phyloP scores from a whole-genome alignment of 202 grass and related monocot species.

The Setaria italica region DNA sequence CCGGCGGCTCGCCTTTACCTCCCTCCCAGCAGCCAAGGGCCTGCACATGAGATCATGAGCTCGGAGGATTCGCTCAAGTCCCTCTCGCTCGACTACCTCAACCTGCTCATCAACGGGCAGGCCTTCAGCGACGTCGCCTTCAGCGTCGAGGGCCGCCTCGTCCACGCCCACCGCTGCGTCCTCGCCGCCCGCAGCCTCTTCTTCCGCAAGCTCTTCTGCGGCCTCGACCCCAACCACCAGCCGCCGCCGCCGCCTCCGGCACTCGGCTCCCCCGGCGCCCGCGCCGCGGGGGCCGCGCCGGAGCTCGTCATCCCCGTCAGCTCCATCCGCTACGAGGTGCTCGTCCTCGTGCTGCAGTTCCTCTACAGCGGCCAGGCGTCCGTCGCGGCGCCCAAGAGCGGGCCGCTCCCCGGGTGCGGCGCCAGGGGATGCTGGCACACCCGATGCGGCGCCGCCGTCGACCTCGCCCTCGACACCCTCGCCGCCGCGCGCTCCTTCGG shows the following conservation, averaged over 20 bases:
- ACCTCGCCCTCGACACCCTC: constrained; percentile 96
- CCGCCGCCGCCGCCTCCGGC: constrained; percentile 25
- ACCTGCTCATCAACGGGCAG: constrained; percentile 98
- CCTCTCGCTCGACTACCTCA: constrained; percentile 93
- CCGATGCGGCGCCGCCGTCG: constrained; percentile 91
- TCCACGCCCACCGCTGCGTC: constrained; percentile 97
- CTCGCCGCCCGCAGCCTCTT: constrained; percentile 90
- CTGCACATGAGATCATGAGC: constrained; percentile 62
- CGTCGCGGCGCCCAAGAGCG: constrained; percentile 86
- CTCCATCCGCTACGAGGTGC: constrained; percentile 96
- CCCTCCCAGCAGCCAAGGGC: not conserved
- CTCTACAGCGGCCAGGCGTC: constrained; percentile 98
- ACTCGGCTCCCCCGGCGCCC: not conserved
- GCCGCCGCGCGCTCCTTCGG: constrained; percentile 91
- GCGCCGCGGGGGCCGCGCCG: constrained; percentile 25
- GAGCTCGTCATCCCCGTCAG: constrained; percentile 88
- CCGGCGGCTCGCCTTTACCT: not conserved
- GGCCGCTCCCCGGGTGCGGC: constrained; percentile 73
- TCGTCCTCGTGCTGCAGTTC: constrained; percentile 93
- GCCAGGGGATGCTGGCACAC: constrained; percentile 97
- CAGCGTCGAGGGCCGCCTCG: constrained; percentile 89
- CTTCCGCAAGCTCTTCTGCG: constrained; percentile 97
- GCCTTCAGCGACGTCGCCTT: constrained; percentile 99
- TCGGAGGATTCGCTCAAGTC: constrained; percentile 93
- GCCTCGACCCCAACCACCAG: constrained; percentile 65